These are phyloP conservation scores for Amanita brunnescens DNA, from an alignment of 768 basidiomycete species.

Conservation along the genomic window DNA sequence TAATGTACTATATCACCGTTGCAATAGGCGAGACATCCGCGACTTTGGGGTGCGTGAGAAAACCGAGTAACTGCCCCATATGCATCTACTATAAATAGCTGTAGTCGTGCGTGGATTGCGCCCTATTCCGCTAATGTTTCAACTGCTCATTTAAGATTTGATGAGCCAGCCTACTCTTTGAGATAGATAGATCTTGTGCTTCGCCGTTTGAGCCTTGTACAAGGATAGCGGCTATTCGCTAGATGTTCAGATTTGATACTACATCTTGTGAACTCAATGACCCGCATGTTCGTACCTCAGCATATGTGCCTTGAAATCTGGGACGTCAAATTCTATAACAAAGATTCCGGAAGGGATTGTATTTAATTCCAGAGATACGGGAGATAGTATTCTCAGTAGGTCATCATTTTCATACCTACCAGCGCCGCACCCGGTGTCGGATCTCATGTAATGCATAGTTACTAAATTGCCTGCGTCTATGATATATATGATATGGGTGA, in stretches of 20 bases:
- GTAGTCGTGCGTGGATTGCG: no score
- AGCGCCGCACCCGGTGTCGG: neutral
- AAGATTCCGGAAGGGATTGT: constrained; percentile 49
- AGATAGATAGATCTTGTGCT: no score
- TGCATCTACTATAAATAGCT: no score
- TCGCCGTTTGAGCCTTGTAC: constrained; percentile 72
- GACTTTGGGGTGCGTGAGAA: constrained; percentile 69
- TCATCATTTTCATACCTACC: neutral
- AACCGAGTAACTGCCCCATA: no score
- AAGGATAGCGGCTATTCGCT: constrained; percentile 68
- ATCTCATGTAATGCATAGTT: neutral
- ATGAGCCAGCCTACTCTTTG: no score
- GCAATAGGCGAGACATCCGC: constrained; percentile 62
- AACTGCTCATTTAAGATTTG: no score
- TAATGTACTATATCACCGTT: constrained; percentile 70
- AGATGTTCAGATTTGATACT: constrained; percentile 12
- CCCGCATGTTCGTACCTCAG: constrained; percentile 41
- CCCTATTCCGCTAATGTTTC: no score
- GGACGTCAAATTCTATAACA: constrained; percentile 66
- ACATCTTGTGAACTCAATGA: constrained; percentile 10
- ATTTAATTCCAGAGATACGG: constrained; percentile 14
- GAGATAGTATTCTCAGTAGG: neutral
- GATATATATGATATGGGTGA: no score
- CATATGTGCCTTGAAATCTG: constrained; percentile 64
- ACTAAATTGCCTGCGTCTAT: no score